Evolutionary conservation across 1,139 yeast genomes (phyloP).

Genomic region (Geotrichum cucujoidarum): DNA sequence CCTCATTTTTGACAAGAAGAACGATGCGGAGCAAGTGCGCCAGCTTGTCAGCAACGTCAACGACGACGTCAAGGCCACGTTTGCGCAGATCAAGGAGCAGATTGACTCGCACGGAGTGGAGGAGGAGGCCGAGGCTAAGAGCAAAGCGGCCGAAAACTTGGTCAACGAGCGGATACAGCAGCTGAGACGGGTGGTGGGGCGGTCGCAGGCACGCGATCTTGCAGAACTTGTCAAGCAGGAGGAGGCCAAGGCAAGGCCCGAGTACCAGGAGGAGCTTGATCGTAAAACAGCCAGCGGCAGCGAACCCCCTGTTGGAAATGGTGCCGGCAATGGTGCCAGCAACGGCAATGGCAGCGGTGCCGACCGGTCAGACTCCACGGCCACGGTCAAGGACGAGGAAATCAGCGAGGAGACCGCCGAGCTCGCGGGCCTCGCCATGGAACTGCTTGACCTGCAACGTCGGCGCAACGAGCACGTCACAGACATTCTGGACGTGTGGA

Average conservation of each 20-base stretch:
- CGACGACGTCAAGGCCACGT: constrained; percentile 39
- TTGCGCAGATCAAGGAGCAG: constrained; percentile 33
- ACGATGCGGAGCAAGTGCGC: constrained; percentile 44
- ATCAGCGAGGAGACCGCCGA: constrained; percentile 22
- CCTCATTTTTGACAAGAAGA: constrained; percentile 49
- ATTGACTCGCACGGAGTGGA: constrained; percentile 34
- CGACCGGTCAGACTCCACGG: background rate
- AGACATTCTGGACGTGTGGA: constrained; percentile 45
- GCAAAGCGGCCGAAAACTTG: constrained; percentile 32
- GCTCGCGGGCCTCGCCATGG: constrained; percentile 37
- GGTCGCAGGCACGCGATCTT: constrained; percentile 52
- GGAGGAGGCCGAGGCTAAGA: constrained; percentile 17
- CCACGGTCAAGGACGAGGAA: constrained; percentile 12
- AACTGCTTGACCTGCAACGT: constrained; percentile 46
- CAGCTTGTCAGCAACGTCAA: constrained; percentile 40
- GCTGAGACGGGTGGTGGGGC: constrained; percentile 45
- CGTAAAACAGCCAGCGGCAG: background rate
- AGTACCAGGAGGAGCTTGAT: constrained; percentile 25
- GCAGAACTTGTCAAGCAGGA: constrained; percentile 45
- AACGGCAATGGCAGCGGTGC: background rate
- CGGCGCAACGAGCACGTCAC: constrained; percentile 44
- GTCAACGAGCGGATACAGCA: constrained; percentile 32
- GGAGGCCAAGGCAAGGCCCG: constrained; percentile 41
- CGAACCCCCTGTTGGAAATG: too few species aligned
- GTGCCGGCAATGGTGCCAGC: too few species aligned